These are phyloP conservation scores for Populus simonii DNA, from an alignment of 345 rosid genomes.

Conservation along the genomic window DNA sequence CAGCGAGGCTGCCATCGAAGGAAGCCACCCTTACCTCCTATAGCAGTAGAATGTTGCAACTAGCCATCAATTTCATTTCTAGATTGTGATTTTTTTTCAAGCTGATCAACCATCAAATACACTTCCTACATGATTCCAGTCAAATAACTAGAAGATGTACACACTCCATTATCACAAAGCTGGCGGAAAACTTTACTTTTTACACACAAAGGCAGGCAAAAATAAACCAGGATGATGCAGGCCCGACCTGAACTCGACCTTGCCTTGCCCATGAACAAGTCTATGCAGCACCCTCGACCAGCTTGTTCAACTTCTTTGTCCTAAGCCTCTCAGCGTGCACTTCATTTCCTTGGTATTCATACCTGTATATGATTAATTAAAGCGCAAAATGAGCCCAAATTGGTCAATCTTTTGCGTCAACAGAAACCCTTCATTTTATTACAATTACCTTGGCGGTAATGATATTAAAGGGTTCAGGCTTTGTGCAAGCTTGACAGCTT, in stretches of 20 bases:
- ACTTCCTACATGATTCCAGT: no score
- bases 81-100: background rate
- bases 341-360: slow-evolving; percentile 52
- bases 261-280: background rate
- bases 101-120: no score
- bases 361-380: slow-evolving; percentile 31
- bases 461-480: slow-evolving; percentile 62
- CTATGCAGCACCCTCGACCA: slow-evolving; percentile 60
- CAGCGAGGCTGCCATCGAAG: no score
- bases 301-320: slow-evolving; percentile 58
- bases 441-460: slow-evolving; percentile 52
- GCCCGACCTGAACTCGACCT: background rate
- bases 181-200: background rate
- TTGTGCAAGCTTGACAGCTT: slow-evolving; percentile 56
- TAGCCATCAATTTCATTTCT: background rate
- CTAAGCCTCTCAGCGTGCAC: slow-evolving; percentile 59
- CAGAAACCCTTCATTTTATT: background rate
- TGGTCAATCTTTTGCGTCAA: background rate
- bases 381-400: background rate
- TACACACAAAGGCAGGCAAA: background rate
- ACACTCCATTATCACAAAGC: background rate
- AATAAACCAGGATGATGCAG: background rate
- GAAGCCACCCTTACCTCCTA: no score
- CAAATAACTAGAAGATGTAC: no score
- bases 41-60: no score